Base-by-base conservation (phyloP, 345 rosid genomes). In the Linum tenue region DNA sequence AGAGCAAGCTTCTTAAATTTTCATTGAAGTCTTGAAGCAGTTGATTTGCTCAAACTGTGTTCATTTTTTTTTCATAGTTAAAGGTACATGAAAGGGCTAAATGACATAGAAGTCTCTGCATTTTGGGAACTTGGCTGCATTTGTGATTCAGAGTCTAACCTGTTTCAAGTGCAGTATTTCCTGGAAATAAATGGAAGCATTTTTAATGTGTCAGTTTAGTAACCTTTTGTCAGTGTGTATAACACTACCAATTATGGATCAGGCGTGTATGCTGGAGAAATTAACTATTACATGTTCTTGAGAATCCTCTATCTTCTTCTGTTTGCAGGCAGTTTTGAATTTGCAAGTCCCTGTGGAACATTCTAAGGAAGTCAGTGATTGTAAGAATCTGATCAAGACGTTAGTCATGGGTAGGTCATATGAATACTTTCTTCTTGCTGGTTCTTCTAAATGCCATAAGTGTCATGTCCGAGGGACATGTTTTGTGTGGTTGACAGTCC, bases 301-400 rank as follows among this genome's bases (percentile, higher is more conserved):
- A 22, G 31, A 22, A 22, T 22, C 31, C 31, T 22, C 31, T 22
- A 22, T 22, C 31, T 22, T 22, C 31, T 22, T 11, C 59, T 71
- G 55, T 69, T 72, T 80, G 92, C 99, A 94, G 99, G 97, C 99
- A 64, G 97, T 94, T 81, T 70, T 94, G 67, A 88, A 94, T 75
- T 69, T 90, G 86, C 99, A 94, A 87, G 92, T 88, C 66, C 95
- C 99, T 5, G 82, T 83, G 59, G 99, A 94, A 73, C 99, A 90
- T 85, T 86, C 96, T 38, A 94, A 94, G 84, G 99, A 94, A 82
- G 95, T 94, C 69, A 88, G 82, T 84, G 99, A 94, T 70, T 90
- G 95, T 71, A 94, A 94, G 77, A 88, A 85, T 81, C 80, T 94
- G 78, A 90, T 94, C 73, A 94, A 84, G 92, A 94, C 99, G 59